Base-by-base conservation (phyloP, 495 filamentous ascomycete species). In the Penicillium salamii region DNA sequence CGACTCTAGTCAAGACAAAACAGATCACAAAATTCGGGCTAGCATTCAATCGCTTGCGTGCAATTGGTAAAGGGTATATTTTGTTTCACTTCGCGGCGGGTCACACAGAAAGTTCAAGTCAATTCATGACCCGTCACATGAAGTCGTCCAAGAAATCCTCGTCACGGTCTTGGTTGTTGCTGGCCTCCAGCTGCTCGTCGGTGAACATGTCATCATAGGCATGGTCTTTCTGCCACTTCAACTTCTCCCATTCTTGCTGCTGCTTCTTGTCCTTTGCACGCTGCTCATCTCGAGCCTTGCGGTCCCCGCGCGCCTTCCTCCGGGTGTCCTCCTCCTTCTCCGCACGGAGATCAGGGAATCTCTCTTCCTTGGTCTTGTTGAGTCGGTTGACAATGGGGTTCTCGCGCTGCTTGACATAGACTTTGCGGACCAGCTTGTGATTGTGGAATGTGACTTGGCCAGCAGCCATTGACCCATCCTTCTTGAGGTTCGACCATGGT, bases 401-500 rank as follows among this genome's bases (percentile, higher is more conserved):
- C 57, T 89, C 87, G 40, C 91, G 84, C 41, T 82, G 75, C 15
- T 79, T 59, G 8, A 97, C 82, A 24, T 93, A 81, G 47, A 93
- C 72, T 49, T 83, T 84, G 66, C 87, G 90, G 57, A 96, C 91
- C 69, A 89, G 47, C 61, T 86, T 86, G n/a, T 75, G 79, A 68
- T 97, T 91, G 59, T 95, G 90, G 72, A 97, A 98, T 34, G 88
- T 85, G 42, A 98, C 93, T 67, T 98, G 93, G 18, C 93, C 93
- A 3, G 83, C 85, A 3, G 90, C 91, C 93, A 98, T 98, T 59
- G 82, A 86, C n/a, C 91, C 91, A 57, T 93, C 89, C 64, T 97
- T 98, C 66, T 87, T 85, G 5, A 98, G 84, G 62, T 98, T 98
- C 33, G 89, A 88, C 95, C 95, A 97, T 15, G 93, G 95, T 3